These are phyloP conservation scores for Kodamaea anthophila DNA, from an alignment of 1,139 yeast genomes.

Conservation along the genomic window DNA sequence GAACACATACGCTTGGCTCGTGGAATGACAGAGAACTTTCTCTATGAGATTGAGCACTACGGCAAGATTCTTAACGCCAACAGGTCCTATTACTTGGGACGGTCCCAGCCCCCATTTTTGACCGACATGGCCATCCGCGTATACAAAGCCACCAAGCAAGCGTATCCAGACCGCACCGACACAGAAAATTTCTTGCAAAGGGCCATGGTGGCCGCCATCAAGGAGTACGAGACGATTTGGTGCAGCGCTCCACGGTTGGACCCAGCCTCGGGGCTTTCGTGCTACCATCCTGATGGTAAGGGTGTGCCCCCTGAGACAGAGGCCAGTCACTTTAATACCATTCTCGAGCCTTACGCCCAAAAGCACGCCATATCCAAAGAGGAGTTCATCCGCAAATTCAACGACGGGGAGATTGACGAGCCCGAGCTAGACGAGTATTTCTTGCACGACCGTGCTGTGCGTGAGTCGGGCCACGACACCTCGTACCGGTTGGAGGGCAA, in stretches of 20 bases:
- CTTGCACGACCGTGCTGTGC: slow-evolving; percentile 87
- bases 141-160: slow-evolving; percentile 50
- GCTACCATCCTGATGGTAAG: slow-evolving; percentile 83
- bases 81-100: slow-evolving; percentile 80
- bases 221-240: slow-evolving; percentile 85
- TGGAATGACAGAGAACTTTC: slow-evolving; percentile 91
- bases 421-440: slow-evolving; percentile 84
- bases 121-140: slow-evolving; percentile 86
- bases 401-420: slow-evolving; percentile 58
- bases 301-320: slow-evolving; percentile 98
- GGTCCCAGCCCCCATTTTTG: slow-evolving; percentile 97
- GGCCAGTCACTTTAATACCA: slow-evolving; percentile 74
- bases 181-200: slow-evolving; percentile 58
- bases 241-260: slow-evolving; percentile 68
- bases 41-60: slow-evolving; percentile 83
- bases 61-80: slow-evolving; percentile 94
- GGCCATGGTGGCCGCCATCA: slow-evolving; percentile 73
- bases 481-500: slow-evolving; percentile 84
- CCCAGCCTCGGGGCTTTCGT: slow-evolving; percentile 70
- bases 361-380: slow-evolving; percentile 56
- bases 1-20: slow-evolving; percentile 53
- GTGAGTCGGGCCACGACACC: slow-evolving; percentile 97
- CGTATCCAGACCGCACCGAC: slow-evolving; percentile 30
- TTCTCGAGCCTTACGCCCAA: slow-evolving; percentile 62
- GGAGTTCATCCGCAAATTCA: slow-evolving; percentile 71